A percentile compares a stretch with the other conserved stretches of the same genome.
phyloP scores from a whole-genome alignment of 495 filamentous ascomycete genomes.

The Tuber umbilicatum region DNA sequence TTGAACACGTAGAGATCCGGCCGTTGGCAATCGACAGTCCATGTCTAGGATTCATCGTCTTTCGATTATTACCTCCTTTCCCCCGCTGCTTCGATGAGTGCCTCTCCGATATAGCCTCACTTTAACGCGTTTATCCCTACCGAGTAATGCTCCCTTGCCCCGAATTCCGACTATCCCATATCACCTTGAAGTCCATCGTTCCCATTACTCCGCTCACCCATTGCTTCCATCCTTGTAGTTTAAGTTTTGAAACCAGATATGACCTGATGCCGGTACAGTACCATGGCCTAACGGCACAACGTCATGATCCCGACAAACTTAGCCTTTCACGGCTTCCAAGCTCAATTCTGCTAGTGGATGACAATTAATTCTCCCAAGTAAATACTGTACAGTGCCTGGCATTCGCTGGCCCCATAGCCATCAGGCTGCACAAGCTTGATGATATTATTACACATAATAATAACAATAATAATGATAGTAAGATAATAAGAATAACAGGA shows the following conservation, averaged over 20 bases:
- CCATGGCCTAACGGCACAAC: neutral
- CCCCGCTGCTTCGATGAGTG: neutral
- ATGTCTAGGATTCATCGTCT: neutral
- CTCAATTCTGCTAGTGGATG: neutral
- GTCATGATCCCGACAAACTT: neutral
- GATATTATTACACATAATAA: too few relatives aligned
- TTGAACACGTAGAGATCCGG: neutral
- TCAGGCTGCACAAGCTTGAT: too few relatives aligned
- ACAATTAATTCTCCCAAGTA: neutral
- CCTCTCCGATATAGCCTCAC: neutral
- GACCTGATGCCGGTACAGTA: neutral
- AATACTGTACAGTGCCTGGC: too few relatives aligned
- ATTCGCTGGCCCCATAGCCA: too few relatives aligned
- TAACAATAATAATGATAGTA: too few relatives aligned
- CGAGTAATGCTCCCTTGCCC: neutral
- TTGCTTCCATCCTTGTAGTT: neutral
- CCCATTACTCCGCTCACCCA: neutral
- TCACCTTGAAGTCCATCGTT: neutral
- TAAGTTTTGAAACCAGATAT: neutral
- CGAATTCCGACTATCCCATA: neutral
- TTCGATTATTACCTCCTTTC: neutral
- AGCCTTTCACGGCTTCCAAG: neutral
- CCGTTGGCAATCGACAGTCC: neutral
- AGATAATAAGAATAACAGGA: neutral
- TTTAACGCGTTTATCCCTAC: neutral